Evolutionary conservation across 208 protist genomes (phyloP).

Genomic region (Naegleria lovaniensis): DNA sequence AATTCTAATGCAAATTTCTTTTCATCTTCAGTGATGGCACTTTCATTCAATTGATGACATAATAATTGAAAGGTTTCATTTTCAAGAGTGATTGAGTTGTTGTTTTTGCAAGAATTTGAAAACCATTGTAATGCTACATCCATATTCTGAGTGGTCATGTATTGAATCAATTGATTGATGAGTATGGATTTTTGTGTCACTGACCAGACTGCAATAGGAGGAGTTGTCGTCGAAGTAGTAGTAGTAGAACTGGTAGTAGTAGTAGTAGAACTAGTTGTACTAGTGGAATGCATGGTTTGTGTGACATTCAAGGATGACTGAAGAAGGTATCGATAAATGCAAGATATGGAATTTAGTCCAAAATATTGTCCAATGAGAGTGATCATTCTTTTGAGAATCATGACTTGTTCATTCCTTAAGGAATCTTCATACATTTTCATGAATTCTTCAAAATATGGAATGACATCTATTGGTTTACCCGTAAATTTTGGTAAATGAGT

Average conservation of each 20-base stretch:
- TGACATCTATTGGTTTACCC: too few relatives aligned
- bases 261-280: not conserved
- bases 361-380: too few relatives aligned
- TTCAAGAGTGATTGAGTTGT: not conserved
- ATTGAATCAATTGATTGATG: not conserved
- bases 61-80: not conserved
- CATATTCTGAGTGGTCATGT: not conserved
- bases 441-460: too few relatives aligned
- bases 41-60: not conserved
- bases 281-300: not conserved
- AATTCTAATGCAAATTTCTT: not conserved
- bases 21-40: not conserved
- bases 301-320: too few relatives aligned
- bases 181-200: not conserved
- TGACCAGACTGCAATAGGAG: too few relatives aligned
- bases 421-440: too few relatives aligned
- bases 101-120: not conserved
- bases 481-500: too few relatives aligned
- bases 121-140: not conserved
- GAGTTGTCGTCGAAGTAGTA: not conserved
- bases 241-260: not conserved
- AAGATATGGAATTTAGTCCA: not conserved
- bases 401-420: too few relatives aligned
- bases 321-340: not conserved
- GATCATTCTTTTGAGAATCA: too few relatives aligned